Evolutionary conservation across 1,284 basidiomycete species (phyloP).

Genomic region (Gymnopus androsaceus): DNA sequence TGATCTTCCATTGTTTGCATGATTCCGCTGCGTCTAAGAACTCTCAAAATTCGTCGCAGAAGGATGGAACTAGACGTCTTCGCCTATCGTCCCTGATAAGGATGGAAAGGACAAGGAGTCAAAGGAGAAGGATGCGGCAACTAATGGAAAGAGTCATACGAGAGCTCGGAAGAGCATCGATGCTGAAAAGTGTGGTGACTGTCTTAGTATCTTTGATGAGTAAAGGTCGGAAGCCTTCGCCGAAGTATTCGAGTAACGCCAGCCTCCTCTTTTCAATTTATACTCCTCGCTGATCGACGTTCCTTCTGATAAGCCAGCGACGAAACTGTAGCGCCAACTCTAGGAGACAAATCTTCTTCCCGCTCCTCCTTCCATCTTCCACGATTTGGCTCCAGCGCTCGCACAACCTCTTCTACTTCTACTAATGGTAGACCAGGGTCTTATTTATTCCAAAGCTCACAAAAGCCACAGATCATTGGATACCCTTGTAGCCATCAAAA

Average conservation of each 20-base stretch:
- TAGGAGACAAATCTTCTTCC: conserved; percentile 9
- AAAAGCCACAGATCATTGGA: too few species aligned
- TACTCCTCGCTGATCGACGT: conserved; percentile 3
- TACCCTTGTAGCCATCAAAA: too few species aligned
- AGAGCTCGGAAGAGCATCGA: conserved; percentile 55
- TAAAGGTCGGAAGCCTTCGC: conserved; percentile 78
- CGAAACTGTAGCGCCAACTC: background rate
- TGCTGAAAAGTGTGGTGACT: conserved; percentile 41
- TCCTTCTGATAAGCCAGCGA: conserved; percentile 6
- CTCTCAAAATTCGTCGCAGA: conserved; percentile 28
- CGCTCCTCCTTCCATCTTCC: conserved; percentile 49
- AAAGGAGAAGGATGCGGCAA: conserved; percentile 23
- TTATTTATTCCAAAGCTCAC: too few species aligned
- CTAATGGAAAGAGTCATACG: conserved; percentile 40
- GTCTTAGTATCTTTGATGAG: conserved; percentile 81
- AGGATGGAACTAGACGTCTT: conserved; percentile 25
- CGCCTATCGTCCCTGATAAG: conserved; percentile 1
- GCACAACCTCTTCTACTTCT: too few species aligned
- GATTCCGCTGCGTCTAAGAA: conserved; percentile 45
- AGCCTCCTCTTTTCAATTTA: conserved; percentile 26
- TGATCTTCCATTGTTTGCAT: conserved; percentile 61
- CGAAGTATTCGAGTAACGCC: conserved; percentile 65
- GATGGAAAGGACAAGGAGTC: background rate
- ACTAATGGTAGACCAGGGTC: too few species aligned
- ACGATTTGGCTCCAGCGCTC: conserved; percentile 40